Conservation (phyloP, 805 yeast genomes). For the Monosporozyma siamensis region DNA sequence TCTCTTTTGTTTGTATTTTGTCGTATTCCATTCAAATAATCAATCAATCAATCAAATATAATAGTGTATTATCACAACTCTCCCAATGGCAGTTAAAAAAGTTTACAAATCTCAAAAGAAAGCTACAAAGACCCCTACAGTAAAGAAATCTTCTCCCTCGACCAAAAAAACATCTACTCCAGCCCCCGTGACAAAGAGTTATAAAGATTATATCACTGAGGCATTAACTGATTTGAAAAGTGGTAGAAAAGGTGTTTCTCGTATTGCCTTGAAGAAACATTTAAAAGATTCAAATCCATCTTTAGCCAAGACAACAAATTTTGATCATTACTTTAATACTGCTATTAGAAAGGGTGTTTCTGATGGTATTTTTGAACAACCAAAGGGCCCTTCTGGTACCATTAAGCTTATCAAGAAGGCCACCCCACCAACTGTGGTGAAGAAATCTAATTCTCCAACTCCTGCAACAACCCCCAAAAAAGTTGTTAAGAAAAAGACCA, state of each 20-base stretch:
- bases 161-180: constrained; percentile 6
- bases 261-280: constrained; percentile 82
- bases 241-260: constrained; percentile 64
- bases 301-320: constrained; percentile 49
- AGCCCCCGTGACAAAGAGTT: constrained; percentile 13
- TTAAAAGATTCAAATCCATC: constrained; percentile 46
- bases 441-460: constrained; percentile 4
- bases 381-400: constrained; percentile 87
- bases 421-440: no score
- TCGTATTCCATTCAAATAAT: no score
- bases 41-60: neutral
- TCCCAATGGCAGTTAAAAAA: constrained; percentile 9
- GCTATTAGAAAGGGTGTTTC: constrained; percentile 78
- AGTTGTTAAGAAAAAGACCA: constrained; percentile 23
- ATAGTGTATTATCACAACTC: neutral
- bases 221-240: constrained; percentile 57
- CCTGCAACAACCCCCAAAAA: constrained; percentile 10
- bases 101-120: constrained; percentile 2
- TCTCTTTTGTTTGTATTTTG: no score
- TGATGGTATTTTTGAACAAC: constrained; percentile 65
- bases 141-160: constrained; percentile 6
- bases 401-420: constrained; percentile 46
- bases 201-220: constrained; percentile 34
- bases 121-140: constrained; percentile 3
- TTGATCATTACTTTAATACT: constrained; percentile 65